Percentiles rank a stretch among this genome's conserved stretches.
Evolutionary conservation across 2,329 filamentous ascomycete genomes (phyloP).

Genomic region (Periglandula ipomoeae): DNA sequence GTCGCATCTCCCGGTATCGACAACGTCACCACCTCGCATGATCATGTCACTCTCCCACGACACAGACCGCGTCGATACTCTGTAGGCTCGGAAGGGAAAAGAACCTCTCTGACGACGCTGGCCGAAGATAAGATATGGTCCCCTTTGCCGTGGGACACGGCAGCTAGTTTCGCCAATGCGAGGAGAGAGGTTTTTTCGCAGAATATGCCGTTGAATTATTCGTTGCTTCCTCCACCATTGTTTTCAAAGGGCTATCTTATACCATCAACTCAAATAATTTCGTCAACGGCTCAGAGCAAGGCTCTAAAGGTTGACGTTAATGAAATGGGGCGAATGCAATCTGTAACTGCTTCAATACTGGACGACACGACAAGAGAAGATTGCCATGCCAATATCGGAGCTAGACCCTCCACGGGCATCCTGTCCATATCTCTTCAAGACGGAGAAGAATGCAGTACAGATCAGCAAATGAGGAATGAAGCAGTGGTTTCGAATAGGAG

Average conservation of each 20-base stretch:
- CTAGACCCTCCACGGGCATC: not conserved
- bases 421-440: not conserved
- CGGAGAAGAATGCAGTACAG: not conserved
- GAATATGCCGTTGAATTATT: not conserved
- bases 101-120: conserved; percentile 2
- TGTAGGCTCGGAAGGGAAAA: not conserved
- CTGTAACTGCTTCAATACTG: not conserved
- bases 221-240: not conserved
- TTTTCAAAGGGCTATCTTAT: not conserved
- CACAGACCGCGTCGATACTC: not conserved
- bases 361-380: not conserved
- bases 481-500: no score
- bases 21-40: not conserved
- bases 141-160: not conserved
- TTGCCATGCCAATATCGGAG: not conserved
- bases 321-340: not conserved
- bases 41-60: not conserved
- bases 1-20: conserved; percentile 5
- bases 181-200: not conserved
- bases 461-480: no score
- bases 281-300: not conserved
- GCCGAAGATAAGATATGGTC: not conserved
- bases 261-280: not conserved
- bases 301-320: not conserved
- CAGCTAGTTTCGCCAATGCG: not conserved